Base-by-base conservation (phyloP, 2,329 filamentous ascomycete species). In the Tolypocladium album region DNA sequence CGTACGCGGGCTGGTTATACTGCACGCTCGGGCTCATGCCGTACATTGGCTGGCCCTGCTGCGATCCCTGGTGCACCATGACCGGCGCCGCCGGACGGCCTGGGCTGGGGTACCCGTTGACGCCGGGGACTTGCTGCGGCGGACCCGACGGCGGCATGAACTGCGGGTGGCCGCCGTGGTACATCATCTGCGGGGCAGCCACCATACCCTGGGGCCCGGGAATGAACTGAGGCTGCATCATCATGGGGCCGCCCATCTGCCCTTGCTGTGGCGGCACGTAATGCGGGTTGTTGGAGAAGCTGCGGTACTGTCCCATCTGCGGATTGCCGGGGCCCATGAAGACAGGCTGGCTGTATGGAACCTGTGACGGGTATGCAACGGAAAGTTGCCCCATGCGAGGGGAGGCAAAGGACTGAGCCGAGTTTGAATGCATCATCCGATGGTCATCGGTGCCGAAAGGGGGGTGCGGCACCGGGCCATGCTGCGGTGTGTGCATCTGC, bases 61-160 rank as follows among this genome's bases (percentile, higher is more conserved):
- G 93, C 36, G 92, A 97, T 59, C 90, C 90, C 75, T 96, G 91
- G 65, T 92, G 92, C 68, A 88, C 89, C 93, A 97, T 97, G 87
- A 95, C 91, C 2, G 90, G 88, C 15, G 94, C 90, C 24, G 79
- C 72, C 36, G 87, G 86, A 56, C 92, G 85, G 60, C 90, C 87
- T 1, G 93, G 93, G 70, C 93, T 97, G n/a, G 91, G 89, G 69
- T 90, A 96, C 20, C 91, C 90, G 66, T 87, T 89, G 9, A 84
- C 80, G 52, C 84, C 89, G 24, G 88, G 84, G 59, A 85, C 81
- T 11, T 77, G 74, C 65, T 85, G 83, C 36, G 82, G 83, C 22
- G 80, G 80, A 2, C 79, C 81, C 47, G 77, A 76, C 8, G 81
- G 78, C 39, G 74, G 87, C 80, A 83, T 92, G 81, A 78, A 89